Evolutionary conservation across 164 flowering plant genomes (phyloP), one percentile per base, ranked within the genome.

Genomic region (Pachysandra terminalis): DNA sequence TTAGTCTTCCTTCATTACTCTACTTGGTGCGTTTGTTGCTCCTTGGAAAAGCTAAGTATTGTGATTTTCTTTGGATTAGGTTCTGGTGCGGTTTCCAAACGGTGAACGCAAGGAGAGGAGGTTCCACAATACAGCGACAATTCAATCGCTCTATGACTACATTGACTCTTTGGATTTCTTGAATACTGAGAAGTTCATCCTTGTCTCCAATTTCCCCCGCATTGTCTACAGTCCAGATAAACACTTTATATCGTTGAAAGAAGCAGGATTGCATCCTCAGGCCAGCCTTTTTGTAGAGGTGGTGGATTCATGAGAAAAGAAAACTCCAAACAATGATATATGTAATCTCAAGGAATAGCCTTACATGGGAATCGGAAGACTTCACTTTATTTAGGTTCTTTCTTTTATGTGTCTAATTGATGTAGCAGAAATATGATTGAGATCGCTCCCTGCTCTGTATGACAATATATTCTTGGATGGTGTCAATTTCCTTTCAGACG

Each of bases 181-280:
- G 66, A 84, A 82, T 40, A 78, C 75, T 19, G 92, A 89, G 69
- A 80, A 75, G n/a, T 92, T 89, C 80, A 83, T 78, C 71, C 87
- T 95, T 14, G 87, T 93, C 48, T 89, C 98, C 64, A 95, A 93
- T 81, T 93, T 95, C 59, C 98, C 99, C 24, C 81, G 98, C 21
- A 87, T 83, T 8, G 82, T 85, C 1, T 92, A 89, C 71, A 87
- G 96, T 14, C 57, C 81, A 35, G 96, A 95, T 16, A 95, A 90
- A 80, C 81, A 70, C 28, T 64, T 85, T 2, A 53, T 85, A 70
- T 81, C 98, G 26, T 66, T 95, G 82, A 86, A 85, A 71, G 96
- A 90, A 78, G 94, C 94, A 0, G 96, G 97, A 28, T 81, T 93
- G 81, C 98, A 95, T 82, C 97, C 98, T 68, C 99, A 95, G 77